Percentiles rank a stretch among this genome's conserved stretches.
These are phyloP conservation scores for Yamadazyma dendronema DNA, from an alignment of 1,139 yeast genomes.

Conservation along the genomic window DNA sequence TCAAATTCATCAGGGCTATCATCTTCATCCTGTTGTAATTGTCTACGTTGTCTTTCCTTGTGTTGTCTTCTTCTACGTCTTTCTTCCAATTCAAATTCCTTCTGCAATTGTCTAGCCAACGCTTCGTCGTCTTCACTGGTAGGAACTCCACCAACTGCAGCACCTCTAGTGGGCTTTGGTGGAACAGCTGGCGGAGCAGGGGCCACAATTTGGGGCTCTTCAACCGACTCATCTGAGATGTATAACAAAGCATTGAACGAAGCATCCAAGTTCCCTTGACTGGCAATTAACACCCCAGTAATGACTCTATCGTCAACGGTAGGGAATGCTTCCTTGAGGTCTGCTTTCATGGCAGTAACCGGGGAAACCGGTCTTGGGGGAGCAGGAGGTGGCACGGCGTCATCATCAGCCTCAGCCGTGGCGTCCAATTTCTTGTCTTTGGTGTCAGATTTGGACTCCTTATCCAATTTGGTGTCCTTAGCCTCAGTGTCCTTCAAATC, in stretches of 20 bases:
- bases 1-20: conserved; percentile 67
- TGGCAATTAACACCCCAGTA: conserved; percentile 81
- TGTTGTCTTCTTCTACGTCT: conserved; percentile 28
- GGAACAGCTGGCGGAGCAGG: conserved; percentile 8
- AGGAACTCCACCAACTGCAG: conserved; percentile 12
- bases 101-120: conserved; percentile 78
- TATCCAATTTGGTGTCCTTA: conserved; percentile 7
- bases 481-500: conserved; percentile 4
- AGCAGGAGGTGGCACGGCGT: conserved; percentile 56
- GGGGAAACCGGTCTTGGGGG: conserved; percentile 73
- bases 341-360: conserved; percentile 47
- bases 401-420: conserved; percentile 5
- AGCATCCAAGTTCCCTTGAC: conserved; percentile 74
- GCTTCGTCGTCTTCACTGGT: conserved; percentile 63
- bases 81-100: conserved; percentile 57
- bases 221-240: conserved; percentile 68
- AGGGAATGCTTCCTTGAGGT: conserved; percentile 82
- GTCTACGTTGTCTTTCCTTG: conserved; percentile 19
- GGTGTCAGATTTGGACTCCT: neutral
- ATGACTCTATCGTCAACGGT: conserved; percentile 64
- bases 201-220: conserved; percentile 52
- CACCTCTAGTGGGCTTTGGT: conserved; percentile 19
- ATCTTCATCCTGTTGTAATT: conserved; percentile 34
- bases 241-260: conserved; percentile 87
- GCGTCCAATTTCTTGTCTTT: neutral